Conservation (phyloP, 495 filamentous ascomycete species). For the Glutinoglossum americanum region DNA sequence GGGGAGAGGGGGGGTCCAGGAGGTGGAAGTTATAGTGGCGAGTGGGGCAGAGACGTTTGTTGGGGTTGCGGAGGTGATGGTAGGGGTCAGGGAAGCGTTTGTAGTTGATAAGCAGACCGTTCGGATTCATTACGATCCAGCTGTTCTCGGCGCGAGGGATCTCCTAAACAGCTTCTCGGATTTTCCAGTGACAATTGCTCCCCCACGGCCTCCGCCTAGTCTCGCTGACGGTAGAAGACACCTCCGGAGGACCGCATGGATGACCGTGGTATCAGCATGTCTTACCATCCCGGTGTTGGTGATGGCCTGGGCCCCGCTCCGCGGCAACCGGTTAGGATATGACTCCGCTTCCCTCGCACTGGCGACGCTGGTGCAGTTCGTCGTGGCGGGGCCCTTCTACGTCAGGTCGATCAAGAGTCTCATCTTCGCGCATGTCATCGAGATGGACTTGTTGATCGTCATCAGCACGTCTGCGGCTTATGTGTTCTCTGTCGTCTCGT, state of each 20-base stretch:
- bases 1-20: slow-evolving; percentile 8
- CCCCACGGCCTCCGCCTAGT: slow-evolving; percentile 6
- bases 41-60: slow-evolving; percentile 12
- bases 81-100: not conserved
- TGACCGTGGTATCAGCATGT: slow-evolving; percentile 33
- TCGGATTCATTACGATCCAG: not conserved
- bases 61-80: not conserved
- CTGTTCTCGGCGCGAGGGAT: slow-evolving; percentile 10
- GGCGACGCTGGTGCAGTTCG: slow-evolving; percentile 44
- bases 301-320: slow-evolving; percentile 46
- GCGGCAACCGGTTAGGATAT: slow-evolving; percentile 25
- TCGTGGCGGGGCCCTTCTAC: slow-evolving; percentile 47
- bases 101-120: not conserved
- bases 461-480: slow-evolving; percentile 56
- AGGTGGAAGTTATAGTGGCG: slow-evolving; percentile 22
- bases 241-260: slow-evolving; percentile 32
- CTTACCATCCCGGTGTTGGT: slow-evolving; percentile 56
- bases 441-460: slow-evolving; percentile 61
- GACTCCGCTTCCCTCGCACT: slow-evolving; percentile 33
- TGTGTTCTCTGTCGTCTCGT: slow-evolving; percentile 51
- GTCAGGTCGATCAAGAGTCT: slow-evolving; percentile 38
- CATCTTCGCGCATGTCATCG: slow-evolving; percentile 39
- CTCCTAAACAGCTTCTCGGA: slow-evolving; percentile 7
- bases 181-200: not conserved
- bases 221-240: slow-evolving; percentile 31